Conservation (phyloP, 805 yeast genomes). For the Blastobotrys terrestris region DNA sequence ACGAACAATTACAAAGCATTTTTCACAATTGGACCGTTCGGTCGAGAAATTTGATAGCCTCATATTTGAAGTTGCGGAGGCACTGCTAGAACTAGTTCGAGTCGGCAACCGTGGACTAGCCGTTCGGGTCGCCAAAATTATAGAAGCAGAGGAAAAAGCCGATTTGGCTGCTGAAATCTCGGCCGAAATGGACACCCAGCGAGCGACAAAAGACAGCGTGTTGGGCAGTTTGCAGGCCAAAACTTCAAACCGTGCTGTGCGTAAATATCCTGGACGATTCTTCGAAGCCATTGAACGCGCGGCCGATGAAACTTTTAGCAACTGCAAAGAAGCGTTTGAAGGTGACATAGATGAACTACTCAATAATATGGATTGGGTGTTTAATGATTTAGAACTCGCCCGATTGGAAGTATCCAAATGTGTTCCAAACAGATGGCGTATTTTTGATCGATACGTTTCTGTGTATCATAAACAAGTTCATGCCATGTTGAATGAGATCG, state of each 20-base stretch:
- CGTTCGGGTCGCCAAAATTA: conserved; percentile 64
- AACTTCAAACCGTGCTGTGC: conserved; percentile 28
- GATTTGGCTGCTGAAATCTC: conserved; percentile 50
- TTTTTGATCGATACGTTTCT: conserved; percentile 53
- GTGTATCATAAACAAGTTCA: conserved; percentile 66
- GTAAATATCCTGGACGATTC: conserved; percentile 61
- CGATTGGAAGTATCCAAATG: conserved; percentile 49
- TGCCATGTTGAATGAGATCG: conserved; percentile 53
- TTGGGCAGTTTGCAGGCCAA: conserved; percentile 2
- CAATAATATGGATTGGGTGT: conserved; percentile 75
- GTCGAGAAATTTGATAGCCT: conserved; percentile 54
- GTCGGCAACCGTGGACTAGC: conserved; percentile 63
- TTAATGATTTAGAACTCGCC: conserved; percentile 67
- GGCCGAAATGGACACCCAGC: conserved; percentile 22
- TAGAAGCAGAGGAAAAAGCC: conserved; percentile 74
- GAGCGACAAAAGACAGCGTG: not conserved
- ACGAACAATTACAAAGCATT: conserved; percentile 55
- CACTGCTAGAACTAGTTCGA: conserved; percentile 65
- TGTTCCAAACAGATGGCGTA: conserved; percentile 71
- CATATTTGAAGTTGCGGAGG: conserved; percentile 60
- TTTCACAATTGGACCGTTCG: conserved; percentile 43
- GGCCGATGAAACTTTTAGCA: conserved; percentile 59
- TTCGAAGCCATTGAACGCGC: conserved; percentile 52
- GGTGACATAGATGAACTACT: conserved; percentile 52
- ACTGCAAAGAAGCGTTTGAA: conserved; percentile 51